Evolutionary conservation across 306 rosid species (phyloP), one percentile per base, ranked within the genome.

Genomic region (Dryas alaskensis): DNA sequence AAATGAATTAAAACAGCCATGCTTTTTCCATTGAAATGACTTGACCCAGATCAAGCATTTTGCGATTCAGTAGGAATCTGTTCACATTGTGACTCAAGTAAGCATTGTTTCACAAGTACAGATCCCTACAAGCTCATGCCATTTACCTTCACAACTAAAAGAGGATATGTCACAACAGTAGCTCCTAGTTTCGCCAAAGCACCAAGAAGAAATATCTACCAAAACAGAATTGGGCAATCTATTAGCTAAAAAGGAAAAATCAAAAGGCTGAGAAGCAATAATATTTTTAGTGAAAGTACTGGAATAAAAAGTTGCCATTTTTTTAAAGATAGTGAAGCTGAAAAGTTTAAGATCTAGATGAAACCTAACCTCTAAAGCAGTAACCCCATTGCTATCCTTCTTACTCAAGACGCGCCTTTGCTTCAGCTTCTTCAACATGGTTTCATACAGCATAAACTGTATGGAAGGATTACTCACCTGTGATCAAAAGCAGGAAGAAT

Each of bases 391-490:
- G 72, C 69, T 66, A 67, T 65, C 80, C 77, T 86, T 85, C 70
- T 75, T 82, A 69, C 49, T 80, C 80, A 22, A 75, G 59, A 81
- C 84, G 47, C 76, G 91, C 22, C 83, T 81, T 80, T 80, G 84
- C 87, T 89, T 94, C 82, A 94, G 82, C 79, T 89, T 84, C 64
- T 60, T 67, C 79, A 91, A 65, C 95, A 94, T 81, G 79, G 95
- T 80, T 89, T 94, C 98, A 77, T 91, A 94, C 85, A 91, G 83
- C 98, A 94, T 94, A 88, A 89, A 94, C 74, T 94, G 98, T 59
- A 94, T 89, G 78, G 98, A 89, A 78, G 98, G 98, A 79, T 94
- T 94, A 83, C 98, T 89, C 60, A 94, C 98, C 98, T 94, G 87
- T 73, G 63, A 83, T 64, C 69, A 78, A 73, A 45, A 78, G 72